Base-by-base conservation (phyloP, 2,329 filamentous ascomycete genomes). In the Cordyceps javanica region DNA sequence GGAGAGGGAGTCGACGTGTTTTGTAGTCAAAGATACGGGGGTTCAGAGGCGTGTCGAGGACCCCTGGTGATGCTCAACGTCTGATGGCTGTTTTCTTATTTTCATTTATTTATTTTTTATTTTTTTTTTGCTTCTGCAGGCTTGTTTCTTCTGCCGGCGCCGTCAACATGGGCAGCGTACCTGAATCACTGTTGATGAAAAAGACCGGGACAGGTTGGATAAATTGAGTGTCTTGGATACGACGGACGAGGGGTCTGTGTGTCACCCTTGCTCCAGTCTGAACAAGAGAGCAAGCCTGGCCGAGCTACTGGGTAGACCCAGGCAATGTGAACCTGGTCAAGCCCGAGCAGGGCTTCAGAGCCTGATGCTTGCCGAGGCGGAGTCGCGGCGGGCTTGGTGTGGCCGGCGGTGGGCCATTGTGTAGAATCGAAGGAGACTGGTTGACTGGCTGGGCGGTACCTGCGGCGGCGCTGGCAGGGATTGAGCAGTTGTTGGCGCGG, bases 211-310 rank as follows among this genome's bases (percentile, higher is more conserved):
- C 62, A 63, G 65, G 62, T 60, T 63, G 60, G 53, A 46, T 45
- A 62, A 65, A 67, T 61, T 63, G 65, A 71, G 67, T 71, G 68
- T 71, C 65, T 71, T 58, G 64, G 59, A 50, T 63, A 59, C 60
- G 58, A 64, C 63, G 62, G 58, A 64, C 63, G 62, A 66, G 68
- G 62, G 66, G 68, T 69, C 69, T 70, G 70, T 72, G 67, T 66
- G 62, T 59, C 64, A 66, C 62, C 65, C 68, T 63, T 67, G 51
- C 51, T 30, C 51, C 52, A 41, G 57, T 36, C 42, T 23, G 57
- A 48, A 48, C 49, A 44, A 51, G 55, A 49, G 34, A 36, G 13
- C 46, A 50, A 34, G 30, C 28, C 14, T 30, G 55, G n/a, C n/a
- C n/a, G n/a, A n/a, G n/a, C n/a, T n/a, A n/a, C n/a, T n/a, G n/a